phyloP scores from a whole-genome alignment of 2,329 filamentous ascomycete genomes.

The Xylaria polymorpha region DNA sequence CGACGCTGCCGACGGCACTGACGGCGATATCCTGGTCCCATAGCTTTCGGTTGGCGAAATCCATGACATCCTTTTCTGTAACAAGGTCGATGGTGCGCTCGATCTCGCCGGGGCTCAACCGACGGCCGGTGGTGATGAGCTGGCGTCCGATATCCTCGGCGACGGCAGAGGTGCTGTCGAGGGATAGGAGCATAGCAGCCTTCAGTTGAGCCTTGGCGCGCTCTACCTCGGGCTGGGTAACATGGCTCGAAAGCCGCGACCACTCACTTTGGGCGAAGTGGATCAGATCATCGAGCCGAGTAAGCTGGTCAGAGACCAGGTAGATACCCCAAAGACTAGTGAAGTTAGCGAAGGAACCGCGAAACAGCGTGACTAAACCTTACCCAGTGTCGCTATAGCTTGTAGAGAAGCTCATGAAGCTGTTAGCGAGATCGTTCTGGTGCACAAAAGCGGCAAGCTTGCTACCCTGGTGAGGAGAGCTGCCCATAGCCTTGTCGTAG shows the following conservation, averaged over 20 bases:
- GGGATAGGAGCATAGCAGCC: constrained; percentile 94
- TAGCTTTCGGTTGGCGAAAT: constrained; percentile 92
- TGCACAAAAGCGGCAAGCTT: constrained; percentile 96
- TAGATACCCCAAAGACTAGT: constrained; percentile 98
- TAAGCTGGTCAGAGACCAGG: constrained; percentile 90
- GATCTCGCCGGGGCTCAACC: constrained; percentile 91
- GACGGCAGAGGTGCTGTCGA: constrained; percentile 96
- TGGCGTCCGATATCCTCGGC: constrained; percentile 99
- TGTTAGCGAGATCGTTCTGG: constrained; percentile 96
- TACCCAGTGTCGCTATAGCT: constrained; percentile 99
- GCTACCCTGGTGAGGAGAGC: constrained; percentile 96
- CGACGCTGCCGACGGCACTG: constrained; percentile 91
- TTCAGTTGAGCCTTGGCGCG: constrained; percentile 99
- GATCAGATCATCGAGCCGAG: constrained; percentile 90
- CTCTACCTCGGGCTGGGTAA: constrained; percentile 91
- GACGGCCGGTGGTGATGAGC: constrained; percentile 95
- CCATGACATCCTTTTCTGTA: constrained; percentile 96
- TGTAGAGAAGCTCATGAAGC: constrained; percentile 99
- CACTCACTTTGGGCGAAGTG: constrained; percentile 99
- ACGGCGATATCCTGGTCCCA: constrained; percentile 98
- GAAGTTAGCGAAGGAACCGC: constrained; percentile 35
- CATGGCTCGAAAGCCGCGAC: constrained; percentile 91
- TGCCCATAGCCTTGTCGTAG: constrained; percentile 99
- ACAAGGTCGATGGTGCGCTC: constrained; percentile 90
- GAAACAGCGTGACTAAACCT: constrained; percentile 50